Conservation (phyloP, 2,329 filamentous ascomycete genomes). For the Paraphaeosphaeria sporulosa region DNA sequence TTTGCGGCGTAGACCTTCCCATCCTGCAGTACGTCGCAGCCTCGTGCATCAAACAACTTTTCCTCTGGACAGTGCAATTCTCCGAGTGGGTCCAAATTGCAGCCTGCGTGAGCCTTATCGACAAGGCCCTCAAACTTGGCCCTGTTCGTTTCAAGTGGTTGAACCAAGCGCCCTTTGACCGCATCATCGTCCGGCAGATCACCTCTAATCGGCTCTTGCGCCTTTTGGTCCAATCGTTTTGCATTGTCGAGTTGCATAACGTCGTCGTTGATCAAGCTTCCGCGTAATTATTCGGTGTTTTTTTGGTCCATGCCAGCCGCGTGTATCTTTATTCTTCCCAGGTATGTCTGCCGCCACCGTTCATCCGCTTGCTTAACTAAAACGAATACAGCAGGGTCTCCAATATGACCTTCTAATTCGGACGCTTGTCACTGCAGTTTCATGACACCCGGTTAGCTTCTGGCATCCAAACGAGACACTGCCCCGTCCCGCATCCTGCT, state of each 20-base stretch:
- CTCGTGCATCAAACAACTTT: constrained; percentile 33
- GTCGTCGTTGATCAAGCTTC: background rate
- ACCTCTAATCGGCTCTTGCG: background rate
- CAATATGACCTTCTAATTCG: constrained; percentile 43
- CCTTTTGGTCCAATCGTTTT: background rate
- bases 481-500: constrained; percentile 34
- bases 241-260: background rate
- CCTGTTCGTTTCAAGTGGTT: constrained; percentile 40
- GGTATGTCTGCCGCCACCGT: constrained; percentile 25
- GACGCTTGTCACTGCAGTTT: constrained; percentile 24
- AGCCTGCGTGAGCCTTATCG: constrained; percentile 35
- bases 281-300: background rate
- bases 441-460: constrained; percentile 25
- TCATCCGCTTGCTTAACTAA: constrained; percentile 37
- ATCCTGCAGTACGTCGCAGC: constrained; percentile 16
- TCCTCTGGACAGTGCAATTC: constrained; percentile 26
- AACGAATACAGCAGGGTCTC: constrained; percentile 29
- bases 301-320: constrained; percentile 17
- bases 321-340: constrained; percentile 17
- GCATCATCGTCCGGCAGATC: constrained; percentile 3
- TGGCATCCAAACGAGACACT: constrained; percentile 34
- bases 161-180: constrained; percentile 26
- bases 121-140: constrained; percentile 30
- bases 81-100: constrained; percentile 26
- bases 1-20: constrained; percentile 24